phyloP scores from a whole-genome alignment of 257 asterid species.

The Nicotiana tomentosiformis region DNA sequence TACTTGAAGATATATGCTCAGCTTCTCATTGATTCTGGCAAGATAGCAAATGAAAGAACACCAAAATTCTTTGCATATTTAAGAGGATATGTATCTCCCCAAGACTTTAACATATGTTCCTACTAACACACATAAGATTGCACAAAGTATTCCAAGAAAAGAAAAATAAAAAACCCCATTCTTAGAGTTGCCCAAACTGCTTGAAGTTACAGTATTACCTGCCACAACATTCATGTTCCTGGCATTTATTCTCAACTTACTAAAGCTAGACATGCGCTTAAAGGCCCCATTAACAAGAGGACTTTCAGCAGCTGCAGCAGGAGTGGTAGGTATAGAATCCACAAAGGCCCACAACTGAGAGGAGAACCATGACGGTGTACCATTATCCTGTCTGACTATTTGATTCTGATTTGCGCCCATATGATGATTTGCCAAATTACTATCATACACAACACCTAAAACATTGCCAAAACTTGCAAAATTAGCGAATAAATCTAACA shows the following conservation, averaged over 20 bases:
- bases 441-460: slow-evolving; percentile 65
- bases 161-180: slow-evolving; percentile 48
- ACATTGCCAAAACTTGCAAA: slow-evolving; percentile 36
- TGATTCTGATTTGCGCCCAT: slow-evolving; percentile 48
- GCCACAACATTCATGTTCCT: slow-evolving; percentile 45
- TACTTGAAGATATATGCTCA: slow-evolving; percentile 10
- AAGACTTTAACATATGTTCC: slow-evolving; percentile 26
- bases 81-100: slow-evolving; percentile 14
- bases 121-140: slow-evolving; percentile 54
- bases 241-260: slow-evolving; percentile 53
- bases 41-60: slow-evolving; percentile 18
- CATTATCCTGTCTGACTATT: slow-evolving; percentile 38
- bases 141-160: slow-evolving; percentile 67
- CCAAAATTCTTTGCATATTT: slow-evolving; percentile 22
- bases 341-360: slow-evolving; percentile 77
- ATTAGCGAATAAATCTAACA: slow-evolving; percentile 35
- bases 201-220: slow-evolving; percentile 48
- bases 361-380: slow-evolving; percentile 73
- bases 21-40: slow-evolving; percentile 16
- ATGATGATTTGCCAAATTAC: slow-evolving; percentile 34
- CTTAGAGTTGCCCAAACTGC: slow-evolving; percentile 37
- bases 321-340: slow-evolving; percentile 98
- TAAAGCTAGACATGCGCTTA: slow-evolving; percentile 80
- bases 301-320: slow-evolving; percentile 90
- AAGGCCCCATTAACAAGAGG: slow-evolving; percentile 67